Conservation (phyloP, 2,329 filamentous ascomycete species). For the Mollisia scopiformis region DNA sequence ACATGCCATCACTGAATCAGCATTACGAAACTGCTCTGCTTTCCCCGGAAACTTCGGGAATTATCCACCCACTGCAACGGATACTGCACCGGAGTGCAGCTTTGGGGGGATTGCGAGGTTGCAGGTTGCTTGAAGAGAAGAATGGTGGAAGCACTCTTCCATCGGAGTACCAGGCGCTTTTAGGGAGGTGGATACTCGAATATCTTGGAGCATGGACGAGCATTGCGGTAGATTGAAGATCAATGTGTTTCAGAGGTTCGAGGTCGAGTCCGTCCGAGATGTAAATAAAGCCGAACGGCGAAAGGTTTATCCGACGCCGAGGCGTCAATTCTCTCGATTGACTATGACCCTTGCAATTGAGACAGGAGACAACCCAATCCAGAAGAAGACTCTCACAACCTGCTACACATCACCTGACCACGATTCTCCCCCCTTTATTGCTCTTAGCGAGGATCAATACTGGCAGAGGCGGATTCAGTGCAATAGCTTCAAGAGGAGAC, state of each 20-base stretch:
- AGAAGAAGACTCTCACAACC: background rate
- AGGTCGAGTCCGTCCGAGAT: background rate
- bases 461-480: too few relatives aligned
- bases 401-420: constrained; percentile 1
- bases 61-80: too few relatives aligned
- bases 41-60: constrained; percentile 12
- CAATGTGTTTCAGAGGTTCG: background rate
- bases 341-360: background rate
- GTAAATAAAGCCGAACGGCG: background rate
- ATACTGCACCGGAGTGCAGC: background rate
- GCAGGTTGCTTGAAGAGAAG: background rate
- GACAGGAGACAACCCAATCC: background rate
- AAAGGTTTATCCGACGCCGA: background rate
- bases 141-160: constrained; percentile 5
- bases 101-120: background rate
- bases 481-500: constrained; percentile 1
- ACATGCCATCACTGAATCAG: constrained; percentile 3
- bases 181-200: constrained; percentile 14
- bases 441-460: too few relatives aligned
- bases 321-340: background rate
- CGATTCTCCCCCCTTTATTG: background rate
- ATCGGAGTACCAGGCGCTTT: constrained; percentile 10
- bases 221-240: too few relatives aligned
- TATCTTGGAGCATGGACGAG: background rate
- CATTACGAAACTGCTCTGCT: background rate